These are phyloP conservation scores for Lasiodiplodia sp. DNA, from an alignment of 2,329 filamentous ascomycete species.

Conservation along the genomic window DNA sequence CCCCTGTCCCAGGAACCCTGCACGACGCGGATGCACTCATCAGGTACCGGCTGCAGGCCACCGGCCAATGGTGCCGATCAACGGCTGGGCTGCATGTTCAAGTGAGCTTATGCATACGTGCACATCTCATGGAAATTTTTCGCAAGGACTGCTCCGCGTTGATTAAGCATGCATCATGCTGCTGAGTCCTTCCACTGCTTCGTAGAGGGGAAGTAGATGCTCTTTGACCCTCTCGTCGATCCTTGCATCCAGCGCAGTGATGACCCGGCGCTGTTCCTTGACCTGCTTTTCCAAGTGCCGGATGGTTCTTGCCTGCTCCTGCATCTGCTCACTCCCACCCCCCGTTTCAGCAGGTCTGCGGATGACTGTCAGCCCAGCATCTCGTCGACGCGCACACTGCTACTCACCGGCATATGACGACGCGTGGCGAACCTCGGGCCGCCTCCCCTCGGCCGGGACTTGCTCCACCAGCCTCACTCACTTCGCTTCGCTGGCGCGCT, in stretches of 20 bases:
- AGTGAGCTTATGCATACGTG: background rate
- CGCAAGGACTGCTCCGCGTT: no score
- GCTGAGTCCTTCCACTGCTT: background rate
- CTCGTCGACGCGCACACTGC: no score
- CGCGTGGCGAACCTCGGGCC: background rate
- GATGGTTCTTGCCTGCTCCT: background rate
- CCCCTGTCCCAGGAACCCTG: background rate
- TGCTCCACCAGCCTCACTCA: background rate
- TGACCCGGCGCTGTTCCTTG: background rate
- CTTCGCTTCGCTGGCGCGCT: no score
- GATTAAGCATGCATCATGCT: no score
- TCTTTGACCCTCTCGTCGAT: background rate
- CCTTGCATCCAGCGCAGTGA: background rate
- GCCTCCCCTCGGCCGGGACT: background rate
- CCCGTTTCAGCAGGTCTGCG: no score
- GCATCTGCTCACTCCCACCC: background rate
- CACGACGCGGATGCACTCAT: background rate
- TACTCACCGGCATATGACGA: background rate
- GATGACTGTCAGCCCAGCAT: no score
- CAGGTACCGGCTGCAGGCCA: conserved; percentile 1
- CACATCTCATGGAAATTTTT: background rate
- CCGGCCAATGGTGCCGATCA: background rate
- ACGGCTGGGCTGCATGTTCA: background rate
- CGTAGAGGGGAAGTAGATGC: background rate
- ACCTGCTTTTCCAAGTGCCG: background rate